Percentiles rank a stretch among this genome's conserved stretches.
phyloP scores from a whole-genome alignment of 2,329 filamentous ascomycete genomes.

The Aspergillus pseudoglaucus region DNA sequence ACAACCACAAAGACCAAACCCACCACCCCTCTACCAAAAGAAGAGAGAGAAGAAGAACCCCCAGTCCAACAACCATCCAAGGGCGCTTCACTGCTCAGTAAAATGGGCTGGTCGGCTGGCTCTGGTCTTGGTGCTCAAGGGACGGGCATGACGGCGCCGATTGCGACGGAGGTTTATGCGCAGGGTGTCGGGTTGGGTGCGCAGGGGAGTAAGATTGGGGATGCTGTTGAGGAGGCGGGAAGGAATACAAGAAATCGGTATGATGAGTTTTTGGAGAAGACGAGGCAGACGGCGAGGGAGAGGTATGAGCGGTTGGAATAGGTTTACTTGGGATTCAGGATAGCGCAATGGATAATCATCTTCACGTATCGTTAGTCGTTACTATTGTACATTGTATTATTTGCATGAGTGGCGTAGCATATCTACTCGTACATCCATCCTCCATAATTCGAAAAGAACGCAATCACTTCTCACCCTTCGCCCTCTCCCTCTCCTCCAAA shows the following conservation, averaged over 20 bases:
- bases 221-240: slow-evolving; percentile 43
- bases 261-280: slow-evolving; percentile 43
- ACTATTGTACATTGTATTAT: background rate
- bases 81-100: slow-evolving; percentile 45
- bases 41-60: slow-evolving; percentile 25
- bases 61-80: slow-evolving; percentile 35
- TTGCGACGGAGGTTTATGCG: slow-evolving; percentile 44
- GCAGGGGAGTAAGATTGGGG: slow-evolving; percentile 43
- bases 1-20: slow-evolving; percentile 14
- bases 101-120: slow-evolving; percentile 47
- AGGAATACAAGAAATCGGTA: slow-evolving; percentile 44
- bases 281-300: slow-evolving; percentile 41
- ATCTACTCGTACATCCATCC: background rate
- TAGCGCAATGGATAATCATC: background rate
- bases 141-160: slow-evolving; percentile 42
- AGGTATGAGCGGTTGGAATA: slow-evolving; percentile 40
- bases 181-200: slow-evolving; percentile 46
- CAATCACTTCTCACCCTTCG: background rate
- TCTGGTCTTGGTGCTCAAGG: slow-evolving; percentile 44
- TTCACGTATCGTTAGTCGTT: background rate
- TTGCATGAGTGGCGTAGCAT: background rate
- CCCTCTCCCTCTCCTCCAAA: slow-evolving; percentile 3
- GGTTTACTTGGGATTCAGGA: background rate
- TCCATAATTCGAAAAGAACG: background rate
- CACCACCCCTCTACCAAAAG: slow-evolving; percentile 19